phyloP scores from a whole-genome alignment of 1,284 basidiomycete genomes.

The Gomphus bonarii region DNA sequence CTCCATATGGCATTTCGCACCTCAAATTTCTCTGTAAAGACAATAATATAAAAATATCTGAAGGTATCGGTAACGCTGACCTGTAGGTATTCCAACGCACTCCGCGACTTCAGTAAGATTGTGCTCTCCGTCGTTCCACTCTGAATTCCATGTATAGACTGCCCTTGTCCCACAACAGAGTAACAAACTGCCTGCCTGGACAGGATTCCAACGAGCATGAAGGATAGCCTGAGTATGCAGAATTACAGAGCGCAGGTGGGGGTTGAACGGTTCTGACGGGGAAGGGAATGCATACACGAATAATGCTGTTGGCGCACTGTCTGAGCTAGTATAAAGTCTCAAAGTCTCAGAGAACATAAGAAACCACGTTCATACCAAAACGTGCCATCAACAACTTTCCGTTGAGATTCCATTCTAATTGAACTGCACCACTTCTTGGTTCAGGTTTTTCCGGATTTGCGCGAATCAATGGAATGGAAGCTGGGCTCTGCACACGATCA shows the following conservation, averaged over 20 bases:
- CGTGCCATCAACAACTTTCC: slow-evolving; percentile 64
- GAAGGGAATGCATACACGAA: slow-evolving; percentile 57
- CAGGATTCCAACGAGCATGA: slow-evolving; percentile 68
- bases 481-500: slow-evolving; percentile 49
- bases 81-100: slow-evolving; percentile 69
- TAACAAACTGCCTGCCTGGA: slow-evolving; percentile 53
- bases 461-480: slow-evolving; percentile 37
- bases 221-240: slow-evolving; percentile 50
- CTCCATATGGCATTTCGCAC: slow-evolving; percentile 62
- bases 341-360: slow-evolving; percentile 1
- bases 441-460: slow-evolving; percentile 47
- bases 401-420: slow-evolving; percentile 70
- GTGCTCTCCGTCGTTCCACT: slow-evolving; percentile 41
- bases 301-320: slow-evolving; percentile 46
- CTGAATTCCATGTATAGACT: slow-evolving; percentile 74
- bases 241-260: slow-evolving; percentile 54
- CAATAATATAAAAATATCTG: neutral
- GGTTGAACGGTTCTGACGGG: slow-evolving; percentile 39
- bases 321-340: slow-evolving; percentile 24
- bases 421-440: slow-evolving; percentile 52
- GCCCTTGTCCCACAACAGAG: slow-evolving; percentile 61
- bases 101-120: slow-evolving; percentile 65
- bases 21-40: slow-evolving; percentile 47
- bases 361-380: slow-evolving; percentile 35
- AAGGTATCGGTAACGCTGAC: slow-evolving; percentile 31